Conservation (phyloP, 805 yeast species). For the Candida nitratophila region DNA sequence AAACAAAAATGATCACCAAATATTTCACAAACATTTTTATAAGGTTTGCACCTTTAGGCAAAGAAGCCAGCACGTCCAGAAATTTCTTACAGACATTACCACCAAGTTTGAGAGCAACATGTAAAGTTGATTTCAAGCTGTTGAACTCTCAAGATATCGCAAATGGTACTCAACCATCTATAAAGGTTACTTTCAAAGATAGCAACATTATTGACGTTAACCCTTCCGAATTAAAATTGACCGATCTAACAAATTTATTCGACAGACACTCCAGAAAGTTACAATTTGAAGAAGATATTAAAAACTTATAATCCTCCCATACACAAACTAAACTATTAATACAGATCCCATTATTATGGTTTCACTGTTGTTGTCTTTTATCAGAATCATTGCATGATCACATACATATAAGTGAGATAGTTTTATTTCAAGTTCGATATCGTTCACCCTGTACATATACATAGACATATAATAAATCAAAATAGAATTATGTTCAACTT, state of each 20-base stretch:
- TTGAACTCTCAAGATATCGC: slow-evolving; percentile 35
- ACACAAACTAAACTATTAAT: no score
- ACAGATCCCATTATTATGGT: no score
- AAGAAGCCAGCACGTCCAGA: slow-evolving; percentile 75
- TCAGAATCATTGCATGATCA: no score
- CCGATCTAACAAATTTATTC: slow-evolving; percentile 58
- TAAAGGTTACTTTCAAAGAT: slow-evolving; percentile 76
- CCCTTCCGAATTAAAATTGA: slow-evolving; percentile 48
- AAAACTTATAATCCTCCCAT: slow-evolving; percentile 15
- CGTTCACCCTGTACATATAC: no score
- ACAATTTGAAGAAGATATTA: slow-evolving; percentile 65
- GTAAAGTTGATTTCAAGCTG: slow-evolving; percentile 60
- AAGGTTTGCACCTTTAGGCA: slow-evolving; percentile 69
- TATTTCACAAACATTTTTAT: slow-evolving; percentile 75
- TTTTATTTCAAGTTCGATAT: no score
- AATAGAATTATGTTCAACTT: not conserved
- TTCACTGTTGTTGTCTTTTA: no score
- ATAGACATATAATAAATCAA: no score
- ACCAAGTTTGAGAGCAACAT: slow-evolving; percentile 48
- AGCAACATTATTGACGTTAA: slow-evolving; percentile 63
- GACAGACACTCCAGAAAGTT: slow-evolving; percentile 80
- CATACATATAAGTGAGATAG: no score
- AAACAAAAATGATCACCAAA: slow-evolving; percentile 69
- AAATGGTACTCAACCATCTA: slow-evolving; percentile 39
- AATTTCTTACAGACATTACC: slow-evolving; percentile 76